Evolutionary conservation across 176 grass and related monocot species (phyloP).

Genomic region (Zea luxurians): DNA sequence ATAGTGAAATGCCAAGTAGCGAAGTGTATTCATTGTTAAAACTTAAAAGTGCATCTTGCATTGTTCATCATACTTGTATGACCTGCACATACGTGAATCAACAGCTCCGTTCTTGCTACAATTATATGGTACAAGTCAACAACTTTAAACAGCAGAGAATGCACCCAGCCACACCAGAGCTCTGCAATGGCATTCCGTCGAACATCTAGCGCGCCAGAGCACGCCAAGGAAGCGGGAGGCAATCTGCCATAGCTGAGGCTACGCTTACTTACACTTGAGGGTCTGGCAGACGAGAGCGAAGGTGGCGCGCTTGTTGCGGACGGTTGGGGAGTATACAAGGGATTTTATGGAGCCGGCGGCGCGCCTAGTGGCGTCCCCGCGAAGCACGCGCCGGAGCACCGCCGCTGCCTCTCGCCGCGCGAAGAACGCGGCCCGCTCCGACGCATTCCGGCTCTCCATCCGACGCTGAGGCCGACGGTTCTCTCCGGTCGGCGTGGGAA

Average conservation of each 20-base stretch:
- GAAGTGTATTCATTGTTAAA: background rate
- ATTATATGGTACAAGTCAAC: background rate
- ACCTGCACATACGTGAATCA: background rate
- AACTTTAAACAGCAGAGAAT: background rate
- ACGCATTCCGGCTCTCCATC: slow-evolving; percentile 65
- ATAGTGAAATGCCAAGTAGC: background rate
- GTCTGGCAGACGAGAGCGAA: slow-evolving; percentile 92
- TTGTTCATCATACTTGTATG: background rate
- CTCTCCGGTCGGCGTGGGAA: slow-evolving; percentile 30
- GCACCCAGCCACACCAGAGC: background rate
- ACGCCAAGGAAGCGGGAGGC: background rate
- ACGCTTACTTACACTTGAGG: slow-evolving; percentile 66
- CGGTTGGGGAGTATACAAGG: slow-evolving; percentile 73
- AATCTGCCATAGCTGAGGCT: no score
- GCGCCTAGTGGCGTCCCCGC: slow-evolving; percentile 60
- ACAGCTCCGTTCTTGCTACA: background rate
- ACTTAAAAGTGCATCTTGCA: background rate
- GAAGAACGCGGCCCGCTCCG: slow-evolving; percentile 80
- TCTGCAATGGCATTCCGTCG: slow-evolving; percentile 36
- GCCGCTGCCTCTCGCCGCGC: slow-evolving; percentile 85
- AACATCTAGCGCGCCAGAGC: slow-evolving; percentile 29
- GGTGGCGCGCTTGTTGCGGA: slow-evolving; percentile 90
- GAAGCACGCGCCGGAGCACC: slow-evolving; percentile 86
- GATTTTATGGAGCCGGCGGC: slow-evolving; percentile 78
- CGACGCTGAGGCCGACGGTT: slow-evolving; percentile 10